Conservation (phyloP, 192 early-diverging fungal genomes). For the Backusella mclennaniae region DNA sequence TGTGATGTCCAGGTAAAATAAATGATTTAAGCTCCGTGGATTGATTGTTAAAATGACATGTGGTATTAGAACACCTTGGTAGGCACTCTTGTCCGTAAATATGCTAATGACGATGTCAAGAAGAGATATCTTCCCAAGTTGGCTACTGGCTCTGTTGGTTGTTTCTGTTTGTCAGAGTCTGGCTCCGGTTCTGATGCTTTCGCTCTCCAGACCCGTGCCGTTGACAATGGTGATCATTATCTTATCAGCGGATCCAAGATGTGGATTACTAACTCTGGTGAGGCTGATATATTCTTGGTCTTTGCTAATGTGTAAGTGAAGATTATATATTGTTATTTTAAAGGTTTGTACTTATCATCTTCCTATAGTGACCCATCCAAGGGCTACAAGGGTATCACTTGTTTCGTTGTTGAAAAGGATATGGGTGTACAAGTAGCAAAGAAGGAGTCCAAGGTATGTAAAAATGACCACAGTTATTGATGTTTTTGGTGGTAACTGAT, state of each 20-base stretch:
- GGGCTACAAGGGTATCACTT: conserved; percentile 97
- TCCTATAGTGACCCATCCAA: conserved; percentile 66
- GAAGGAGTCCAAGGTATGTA: conserved; percentile 87
- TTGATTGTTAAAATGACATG: neutral
- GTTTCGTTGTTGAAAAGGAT: conserved; percentile 87
- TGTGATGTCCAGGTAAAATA: conserved; percentile 81
- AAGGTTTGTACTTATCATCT: neutral
- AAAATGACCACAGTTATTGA: neutral
- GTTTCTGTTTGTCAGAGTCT: conserved; percentile 94
- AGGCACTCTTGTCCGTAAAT: conserved; percentile 87
- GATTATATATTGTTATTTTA: neutral
- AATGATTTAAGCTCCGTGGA: neutral
- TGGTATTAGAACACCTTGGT: conserved; percentile 86
- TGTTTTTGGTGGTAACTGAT: neutral
- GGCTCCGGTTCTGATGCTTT: conserved; percentile 80
- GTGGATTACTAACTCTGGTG: conserved; percentile 96
- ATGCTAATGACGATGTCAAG: conserved; percentile 73
- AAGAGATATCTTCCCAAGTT: conserved; percentile 84
- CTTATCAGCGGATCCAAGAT: conserved; percentile 87
- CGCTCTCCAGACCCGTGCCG: conserved; percentile 67
- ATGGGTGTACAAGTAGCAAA: conserved; percentile 66
- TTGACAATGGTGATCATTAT: conserved; percentile 86
- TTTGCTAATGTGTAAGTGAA: conserved; percentile 85
- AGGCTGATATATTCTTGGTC: conserved; percentile 94
- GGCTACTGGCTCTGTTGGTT: conserved; percentile 82